Evolutionary conservation across 257 asterid genomes (phyloP), one percentile per base, ranked within the genome.

Genomic region (Linderniella brevidens): DNA sequence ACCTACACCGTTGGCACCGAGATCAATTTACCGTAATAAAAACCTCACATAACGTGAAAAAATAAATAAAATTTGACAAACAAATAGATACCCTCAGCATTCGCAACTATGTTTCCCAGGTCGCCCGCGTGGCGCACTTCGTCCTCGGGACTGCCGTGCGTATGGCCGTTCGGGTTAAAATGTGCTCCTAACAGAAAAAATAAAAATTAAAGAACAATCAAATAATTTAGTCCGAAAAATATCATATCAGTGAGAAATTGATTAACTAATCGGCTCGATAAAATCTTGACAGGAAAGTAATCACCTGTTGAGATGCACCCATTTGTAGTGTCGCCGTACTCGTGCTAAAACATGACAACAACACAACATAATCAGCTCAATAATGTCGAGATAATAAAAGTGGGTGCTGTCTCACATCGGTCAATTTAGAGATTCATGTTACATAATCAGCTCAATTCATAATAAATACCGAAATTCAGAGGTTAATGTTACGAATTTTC

Each of bases 101-200:
- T 81, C 53, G 98, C 95, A 68, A 74, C 74, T 76, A 88, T 84
- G 95, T 88, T 88, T 88, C 98, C 98, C 98, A 88, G 98, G 94
- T 88, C 98, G 68, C 98, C 98, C 94, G 95, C 98, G 76, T 84
- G 98, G 49, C 98, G 95, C 45, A 74, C 61, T 57, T 80, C 85
- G 35, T 88, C 98, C 58, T 64, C 82, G 50, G 95, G 98, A 68
- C 95, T 85, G 70, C 98, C 98, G 42, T 84, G 98, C 51, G 93
- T 84, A 69, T 67, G 32, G 4, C 75, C 78, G 48, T 69, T 67
- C 1, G 95, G 98, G 68, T 88, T 88, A 57, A 84, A 88, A 74
- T 88, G 98, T 40, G 95, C 47, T 57, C 98, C 98, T 88, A 64
- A 59, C 38, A 56, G 50, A 44, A 61, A 37, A 9, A 49, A n/a